Conservation (phyloP, 2,329 filamentous ascomycete species). For the Cryphonectria naterciae region DNA sequence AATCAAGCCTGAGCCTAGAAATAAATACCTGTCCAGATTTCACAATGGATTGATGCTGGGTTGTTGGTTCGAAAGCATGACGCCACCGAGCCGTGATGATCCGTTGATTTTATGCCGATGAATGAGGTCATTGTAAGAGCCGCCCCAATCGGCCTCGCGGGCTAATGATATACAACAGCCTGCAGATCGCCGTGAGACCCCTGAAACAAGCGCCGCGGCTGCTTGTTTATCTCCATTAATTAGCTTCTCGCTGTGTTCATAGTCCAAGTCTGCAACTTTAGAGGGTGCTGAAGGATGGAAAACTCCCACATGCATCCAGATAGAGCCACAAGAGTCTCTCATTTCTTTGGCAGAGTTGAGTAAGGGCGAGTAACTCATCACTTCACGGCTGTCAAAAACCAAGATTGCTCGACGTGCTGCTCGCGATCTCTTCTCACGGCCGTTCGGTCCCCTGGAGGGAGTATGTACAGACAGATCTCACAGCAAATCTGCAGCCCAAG, state of each 20-base stretch:
- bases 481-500: background rate
- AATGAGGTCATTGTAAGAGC: constrained; percentile 26
- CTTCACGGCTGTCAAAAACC: too few relatives aligned
- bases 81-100: constrained; percentile 19
- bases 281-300: background rate
- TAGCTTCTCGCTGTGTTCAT: background rate
- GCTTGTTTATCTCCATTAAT: background rate
- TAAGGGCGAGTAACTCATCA: too few relatives aligned
- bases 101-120: constrained; percentile 11
- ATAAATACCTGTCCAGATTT: too few relatives aligned
- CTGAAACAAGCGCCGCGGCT: background rate
- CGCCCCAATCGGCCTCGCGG: background rate
- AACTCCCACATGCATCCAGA: too few relatives aligned
- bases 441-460: too few relatives aligned
- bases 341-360: too few relatives aligned
- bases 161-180: background rate
- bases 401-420: too few relatives aligned
- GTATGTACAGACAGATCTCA: background rate
- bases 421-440: too few relatives aligned
- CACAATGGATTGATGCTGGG: background rate
- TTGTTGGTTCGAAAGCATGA: constrained; percentile 3
- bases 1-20: too few relatives aligned
- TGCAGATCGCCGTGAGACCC: background rate
- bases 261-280: background rate
- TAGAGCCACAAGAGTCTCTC: background rate